Conservation (phyloP, 2,329 filamentous ascomycete genomes). For the Cytospora paraplurivora region DNA sequence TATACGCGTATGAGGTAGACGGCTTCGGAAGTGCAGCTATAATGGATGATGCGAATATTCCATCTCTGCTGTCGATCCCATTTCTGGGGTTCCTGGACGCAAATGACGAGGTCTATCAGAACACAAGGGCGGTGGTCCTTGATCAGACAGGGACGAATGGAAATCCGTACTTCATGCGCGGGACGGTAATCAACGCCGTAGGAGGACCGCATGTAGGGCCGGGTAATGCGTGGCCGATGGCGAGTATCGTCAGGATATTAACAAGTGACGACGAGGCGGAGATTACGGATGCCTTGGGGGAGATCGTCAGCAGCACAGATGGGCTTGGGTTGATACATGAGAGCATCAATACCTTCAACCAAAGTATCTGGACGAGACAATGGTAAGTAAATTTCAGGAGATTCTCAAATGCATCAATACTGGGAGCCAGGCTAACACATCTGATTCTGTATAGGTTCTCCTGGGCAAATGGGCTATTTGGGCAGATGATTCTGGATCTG, state of each 20-base stretch:
- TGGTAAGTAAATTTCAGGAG: constrained; percentile 38
- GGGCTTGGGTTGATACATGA: constrained; percentile 80
- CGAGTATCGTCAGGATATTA: constrained; percentile 75
- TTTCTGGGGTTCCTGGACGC: constrained; percentile 61
- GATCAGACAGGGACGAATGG: constrained; percentile 47
- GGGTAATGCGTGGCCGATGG: constrained; percentile 86
- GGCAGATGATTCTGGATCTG: constrained; percentile 78
- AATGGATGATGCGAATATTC: constrained; percentile 71
- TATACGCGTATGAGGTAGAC: constrained; percentile 74
- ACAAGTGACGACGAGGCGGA: constrained; percentile 76
- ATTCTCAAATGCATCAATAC: not conserved
- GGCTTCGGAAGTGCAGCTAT: constrained; percentile 63
- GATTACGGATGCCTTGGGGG: constrained; percentile 65
- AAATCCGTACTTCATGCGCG: constrained; percentile 70
- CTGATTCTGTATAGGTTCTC: constrained; percentile 68
- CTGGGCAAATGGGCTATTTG: constrained; percentile 88
- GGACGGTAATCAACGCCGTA: constrained; percentile 53
- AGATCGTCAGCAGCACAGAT: constrained; percentile 69
- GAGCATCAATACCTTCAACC: constrained; percentile 68
- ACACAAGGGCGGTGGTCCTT: constrained; percentile 74
- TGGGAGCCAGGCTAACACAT: constrained; percentile 15
- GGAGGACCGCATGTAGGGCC: constrained; percentile 59
- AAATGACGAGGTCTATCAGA: constrained; percentile 67
- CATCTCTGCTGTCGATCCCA: constrained; percentile 61
- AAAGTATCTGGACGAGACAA: constrained; percentile 46